Evolutionary conservation across 257 asterid species (phyloP).

Genomic region (Nicotiana knightiana): DNA sequence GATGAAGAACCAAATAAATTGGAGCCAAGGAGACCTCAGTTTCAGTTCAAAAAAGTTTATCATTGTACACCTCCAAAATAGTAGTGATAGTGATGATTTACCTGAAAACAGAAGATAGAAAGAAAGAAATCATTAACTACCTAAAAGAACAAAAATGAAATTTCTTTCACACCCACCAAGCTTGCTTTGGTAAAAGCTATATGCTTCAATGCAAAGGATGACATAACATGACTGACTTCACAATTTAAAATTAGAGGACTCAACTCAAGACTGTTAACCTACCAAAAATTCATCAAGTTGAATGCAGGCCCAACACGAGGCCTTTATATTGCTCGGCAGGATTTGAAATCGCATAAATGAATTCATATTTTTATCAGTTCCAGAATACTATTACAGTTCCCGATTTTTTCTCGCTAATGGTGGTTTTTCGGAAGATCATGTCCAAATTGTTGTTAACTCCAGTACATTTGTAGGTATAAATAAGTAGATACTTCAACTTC

Average conservation of each 20-base stretch:
- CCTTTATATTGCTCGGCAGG: neutral
- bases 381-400: neutral
- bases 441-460: neutral
- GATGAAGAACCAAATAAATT: conserved; percentile 74
- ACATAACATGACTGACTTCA: neutral
- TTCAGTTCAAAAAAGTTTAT: conserved; percentile 42
- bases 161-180: neutral
- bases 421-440: neutral
- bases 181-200: neutral
- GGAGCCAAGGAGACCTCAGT: conserved; percentile 74
- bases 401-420: neutral
- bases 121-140: neutral
- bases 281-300: neutral
- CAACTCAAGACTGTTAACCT: neutral
- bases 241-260: neutral
- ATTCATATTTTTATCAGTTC: neutral
- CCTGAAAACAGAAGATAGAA: conserved; percentile 37
- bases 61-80: conserved; percentile 70
- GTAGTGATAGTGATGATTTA: conserved; percentile 57
- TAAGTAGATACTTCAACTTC: neutral
- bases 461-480: neutral
- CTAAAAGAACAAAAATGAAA: neutral
- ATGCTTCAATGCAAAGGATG: neutral
- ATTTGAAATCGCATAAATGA: neutral
- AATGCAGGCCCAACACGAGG: neutral